Percentiles rank a stretch among this genome's conserved stretches.
phyloP scores from a whole-genome alignment of 1,284 basidiomycete species.

The Austroboletus novae-zelandiae region DNA sequence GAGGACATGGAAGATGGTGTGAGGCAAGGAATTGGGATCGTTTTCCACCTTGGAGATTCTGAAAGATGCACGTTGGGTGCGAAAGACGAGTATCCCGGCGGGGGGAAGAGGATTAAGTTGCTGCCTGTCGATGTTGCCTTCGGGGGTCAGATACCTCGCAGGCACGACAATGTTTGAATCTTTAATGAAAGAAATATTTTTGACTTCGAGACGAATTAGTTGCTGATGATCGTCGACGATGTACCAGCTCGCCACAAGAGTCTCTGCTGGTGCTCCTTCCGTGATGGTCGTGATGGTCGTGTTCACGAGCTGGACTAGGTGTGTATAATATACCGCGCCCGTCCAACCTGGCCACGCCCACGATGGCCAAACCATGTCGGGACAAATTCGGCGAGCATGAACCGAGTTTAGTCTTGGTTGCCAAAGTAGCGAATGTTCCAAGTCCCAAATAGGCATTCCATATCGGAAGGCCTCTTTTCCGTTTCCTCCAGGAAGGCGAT shows the following conservation, averaged over 20 bases:
- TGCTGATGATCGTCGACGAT: background rate
- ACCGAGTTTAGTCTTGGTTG: background rate
- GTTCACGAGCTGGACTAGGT: background rate
- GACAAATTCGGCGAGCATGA: background rate
- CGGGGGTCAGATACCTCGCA: background rate
- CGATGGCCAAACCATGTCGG: background rate
- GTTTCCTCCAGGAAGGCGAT: background rate
- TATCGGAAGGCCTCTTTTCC: background rate
- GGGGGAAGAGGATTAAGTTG: background rate
- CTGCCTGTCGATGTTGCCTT: background rate
- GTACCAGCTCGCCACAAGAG: background rate
- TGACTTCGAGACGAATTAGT: background rate
- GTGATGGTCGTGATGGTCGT: background rate
- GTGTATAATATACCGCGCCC: background rate
- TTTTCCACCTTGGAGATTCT: slow-evolving; percentile 2
- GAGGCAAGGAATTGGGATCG: background rate
- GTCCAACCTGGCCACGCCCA: background rate
- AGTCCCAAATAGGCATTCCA: background rate
- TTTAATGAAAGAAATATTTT: background rate
- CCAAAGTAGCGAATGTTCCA: background rate
- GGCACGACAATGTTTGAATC: background rate
- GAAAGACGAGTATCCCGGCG: background rate
- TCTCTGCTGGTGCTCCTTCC: background rate
- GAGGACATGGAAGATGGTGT: slow-evolving; percentile 17
- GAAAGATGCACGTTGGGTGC: slow-evolving; percentile 1